Base-by-base conservation (phyloP, 495 filamentous ascomycete species). In the Trichoderma erinaceum region DNA sequence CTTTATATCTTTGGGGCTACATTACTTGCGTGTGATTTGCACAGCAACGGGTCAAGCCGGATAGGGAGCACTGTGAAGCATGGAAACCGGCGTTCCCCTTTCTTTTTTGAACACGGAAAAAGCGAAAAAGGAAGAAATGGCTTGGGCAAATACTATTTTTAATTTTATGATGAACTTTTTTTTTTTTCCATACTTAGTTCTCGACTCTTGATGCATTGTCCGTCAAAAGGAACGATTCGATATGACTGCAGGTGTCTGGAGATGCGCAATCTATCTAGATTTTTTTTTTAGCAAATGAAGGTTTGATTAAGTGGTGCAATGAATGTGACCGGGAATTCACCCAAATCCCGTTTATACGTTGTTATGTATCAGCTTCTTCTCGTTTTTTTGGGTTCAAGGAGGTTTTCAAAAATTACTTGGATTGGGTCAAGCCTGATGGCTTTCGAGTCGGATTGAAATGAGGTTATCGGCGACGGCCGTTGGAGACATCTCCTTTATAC, bases 61-160 rank as follows among this genome's bases (percentile, higher is more conserved):
- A 11, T 46, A 5, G 43, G 43, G 43, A 18, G 43, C 13, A 46
- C 12, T 2, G 43, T n/a, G n/a, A 56, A 21, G n/a, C 50, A 23
- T 23, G 50, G 50, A 25, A 56, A 56, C 12, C n/a, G 50, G 50
- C 50, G 50, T 56, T 27, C n/a, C 4, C 21, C n/a, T 7, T 52
- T 7, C 21, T 52, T 46, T 56, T 32, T 61, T 61, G 25, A 16
- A 61, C 23, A 61, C 12, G 56, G 27, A 29, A 16, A 61, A 13
- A 13, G 16, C 3, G 27, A 29, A 16, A 61, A 61, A 61, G 16
- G 27, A 32, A 61, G 11, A 61, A 61, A 61, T 12, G 23, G 16
- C 18, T 56, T 56, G 50, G 43, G 50, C 21, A 27, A 56, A 56
- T 56, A 56, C 21, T 56, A 56, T 27, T 56, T 56, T 56, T 56